Conservation (phyloP, 345 rosid species). For the Gossypium sturtianum region DNA sequence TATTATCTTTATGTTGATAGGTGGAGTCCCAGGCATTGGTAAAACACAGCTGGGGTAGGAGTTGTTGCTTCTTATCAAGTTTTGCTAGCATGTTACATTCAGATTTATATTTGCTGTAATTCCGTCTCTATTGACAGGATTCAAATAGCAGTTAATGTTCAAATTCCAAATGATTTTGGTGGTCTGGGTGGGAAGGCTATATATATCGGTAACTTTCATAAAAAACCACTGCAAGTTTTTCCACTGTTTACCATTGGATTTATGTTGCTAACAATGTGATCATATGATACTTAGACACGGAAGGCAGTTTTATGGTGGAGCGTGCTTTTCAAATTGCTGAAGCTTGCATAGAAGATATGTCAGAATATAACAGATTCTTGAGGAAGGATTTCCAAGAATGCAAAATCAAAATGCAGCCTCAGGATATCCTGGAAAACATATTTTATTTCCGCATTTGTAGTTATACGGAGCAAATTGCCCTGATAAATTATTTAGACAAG, state of each 20-base stretch:
- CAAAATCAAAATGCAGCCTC: constrained; percentile 42
- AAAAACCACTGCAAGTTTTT: neutral
- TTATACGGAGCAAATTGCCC: constrained; percentile 79
- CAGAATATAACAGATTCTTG: constrained; percentile 44
- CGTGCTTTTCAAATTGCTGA: constrained; percentile 81
- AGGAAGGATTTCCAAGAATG: constrained; percentile 41
- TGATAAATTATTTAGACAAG: constrained; percentile 69
- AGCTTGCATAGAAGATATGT: constrained; percentile 71
- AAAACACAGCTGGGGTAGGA: constrained; percentile 92
- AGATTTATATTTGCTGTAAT: constrained; percentile 11
- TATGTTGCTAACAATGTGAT: constrained; percentile 1
- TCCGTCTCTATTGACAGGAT: constrained; percentile 45
- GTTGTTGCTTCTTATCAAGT: constrained; percentile 14
- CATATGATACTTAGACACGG: constrained; percentile 57
- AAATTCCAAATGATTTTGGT: constrained; percentile 73
- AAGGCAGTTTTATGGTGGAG: constrained; percentile 96
- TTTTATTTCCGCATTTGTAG: constrained; percentile 82
- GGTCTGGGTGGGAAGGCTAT: constrained; percentile 89
- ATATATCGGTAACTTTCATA: constrained; percentile 55
- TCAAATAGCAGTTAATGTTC: constrained; percentile 91
- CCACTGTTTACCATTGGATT: neutral
- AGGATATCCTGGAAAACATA: constrained; percentile 70
- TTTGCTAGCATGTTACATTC: neutral
- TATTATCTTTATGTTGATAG: constrained; percentile 21
- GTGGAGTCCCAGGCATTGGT: constrained; percentile 91